Conservation (phyloP, 768 basidiomycete species). For the Boletellus emodensis region DNA sequence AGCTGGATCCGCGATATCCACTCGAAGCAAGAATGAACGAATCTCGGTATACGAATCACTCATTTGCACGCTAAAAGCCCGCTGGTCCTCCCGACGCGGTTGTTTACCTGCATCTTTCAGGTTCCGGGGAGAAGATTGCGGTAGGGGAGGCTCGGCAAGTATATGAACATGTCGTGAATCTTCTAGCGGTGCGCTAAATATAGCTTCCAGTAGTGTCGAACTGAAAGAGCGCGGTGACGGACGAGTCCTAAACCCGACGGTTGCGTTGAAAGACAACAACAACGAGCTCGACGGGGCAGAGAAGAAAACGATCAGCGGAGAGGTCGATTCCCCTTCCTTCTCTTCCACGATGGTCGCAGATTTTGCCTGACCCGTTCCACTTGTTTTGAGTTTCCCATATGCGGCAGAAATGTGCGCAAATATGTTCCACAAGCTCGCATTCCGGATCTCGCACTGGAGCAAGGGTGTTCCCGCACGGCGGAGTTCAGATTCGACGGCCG, state of each 20-base stretch:
- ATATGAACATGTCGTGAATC: constrained; percentile 21
- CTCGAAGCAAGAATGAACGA: constrained; percentile 16
- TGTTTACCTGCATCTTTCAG: background rate
- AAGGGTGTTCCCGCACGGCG: constrained; percentile 20
- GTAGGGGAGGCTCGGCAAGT: constrained; percentile 20
- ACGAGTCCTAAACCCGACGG: constrained; percentile 18
- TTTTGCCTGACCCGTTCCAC: constrained; percentile 16
- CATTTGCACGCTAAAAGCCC: constrained; percentile 16
- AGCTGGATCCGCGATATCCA: constrained; percentile 22
- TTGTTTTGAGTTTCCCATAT: constrained; percentile 18
- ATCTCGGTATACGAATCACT: constrained; percentile 11
- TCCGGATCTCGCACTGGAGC: constrained; percentile 24
- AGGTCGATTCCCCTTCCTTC: constrained; percentile 11
- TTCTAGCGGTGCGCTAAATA: constrained; percentile 21
- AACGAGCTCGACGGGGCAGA: constrained; percentile 15
- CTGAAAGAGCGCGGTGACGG: constrained; percentile 10
- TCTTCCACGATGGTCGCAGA: constrained; percentile 19
- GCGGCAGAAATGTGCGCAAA: constrained; percentile 20
- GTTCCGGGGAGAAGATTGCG: constrained; percentile 1
- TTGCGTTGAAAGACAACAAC: constrained; percentile 9
- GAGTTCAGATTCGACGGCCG: constrained; percentile 21
- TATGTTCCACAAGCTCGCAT: constrained; percentile 9
- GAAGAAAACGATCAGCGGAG: constrained; percentile 26
- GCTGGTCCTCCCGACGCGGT: constrained; percentile 10
- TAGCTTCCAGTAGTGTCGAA: constrained; percentile 5